Conservation (phyloP, 2,329 filamentous ascomycete species). For the Colletotrichum australisinense region DNA sequence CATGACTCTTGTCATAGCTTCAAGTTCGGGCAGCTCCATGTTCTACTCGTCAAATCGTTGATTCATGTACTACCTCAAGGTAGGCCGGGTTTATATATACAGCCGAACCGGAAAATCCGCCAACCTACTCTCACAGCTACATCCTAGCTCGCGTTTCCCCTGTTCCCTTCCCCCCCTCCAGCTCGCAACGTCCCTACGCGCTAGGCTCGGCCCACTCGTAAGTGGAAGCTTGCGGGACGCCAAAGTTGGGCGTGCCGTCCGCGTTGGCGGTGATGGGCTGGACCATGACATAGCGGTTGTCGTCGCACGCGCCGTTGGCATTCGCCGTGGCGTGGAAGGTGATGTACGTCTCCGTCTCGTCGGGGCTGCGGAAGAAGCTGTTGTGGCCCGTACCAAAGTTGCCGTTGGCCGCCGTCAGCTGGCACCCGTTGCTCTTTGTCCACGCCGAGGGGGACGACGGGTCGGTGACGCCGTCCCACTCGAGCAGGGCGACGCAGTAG, state of each 20-base stretch:
- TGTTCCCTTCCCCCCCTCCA: too few relatives aligned
- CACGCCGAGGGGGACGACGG: conserved; percentile 57
- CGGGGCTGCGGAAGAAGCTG: conserved; percentile 68
- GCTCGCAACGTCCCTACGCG: not conserved
- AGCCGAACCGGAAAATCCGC: not conserved
- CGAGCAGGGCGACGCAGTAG: conserved; percentile 65
- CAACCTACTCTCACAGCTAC: not conserved
- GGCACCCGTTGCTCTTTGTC: conserved; percentile 62
- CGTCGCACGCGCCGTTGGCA: conserved; percentile 61
- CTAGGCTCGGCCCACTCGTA: conserved; percentile 40
- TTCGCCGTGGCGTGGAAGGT: conserved; percentile 66
- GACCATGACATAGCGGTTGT: conserved; percentile 64
- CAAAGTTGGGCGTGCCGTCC: conserved; percentile 65
- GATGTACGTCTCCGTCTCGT: conserved; percentile 65
- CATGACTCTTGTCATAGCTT: not conserved
- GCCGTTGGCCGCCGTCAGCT: conserved; percentile 64
- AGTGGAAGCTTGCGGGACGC: conserved; percentile 42
- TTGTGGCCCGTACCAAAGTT: conserved; percentile 69
- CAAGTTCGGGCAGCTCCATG: not conserved
- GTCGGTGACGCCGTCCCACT: conserved; percentile 62
- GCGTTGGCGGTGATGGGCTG: conserved; percentile 61
- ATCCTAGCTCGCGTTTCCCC: too few relatives aligned
- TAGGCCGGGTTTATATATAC: not conserved
- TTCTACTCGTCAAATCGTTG: not conserved
- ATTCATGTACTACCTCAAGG: not conserved